Base-by-base conservation (phyloP, 2,329 filamentous ascomycete genomes). In the Exophiala sideris region DNA sequence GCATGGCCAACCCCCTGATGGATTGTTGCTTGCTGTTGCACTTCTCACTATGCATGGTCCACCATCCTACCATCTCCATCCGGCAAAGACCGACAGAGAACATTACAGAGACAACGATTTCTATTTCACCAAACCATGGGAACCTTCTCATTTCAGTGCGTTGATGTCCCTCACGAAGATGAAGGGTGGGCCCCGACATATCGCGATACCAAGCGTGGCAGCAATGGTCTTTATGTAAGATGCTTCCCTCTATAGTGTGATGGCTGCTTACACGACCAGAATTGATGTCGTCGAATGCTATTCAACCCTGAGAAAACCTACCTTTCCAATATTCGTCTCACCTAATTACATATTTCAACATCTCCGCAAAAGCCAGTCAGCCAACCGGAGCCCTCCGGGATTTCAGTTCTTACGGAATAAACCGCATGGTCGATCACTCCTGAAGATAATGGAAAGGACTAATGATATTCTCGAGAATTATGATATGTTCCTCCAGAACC, bases 51-150 rank as follows among this genome's bases (percentile, higher is more conserved):
- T 48, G 12, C n/a, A 38, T 21, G 45, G 45, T 8, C n/a, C 34
- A 29, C 20, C 34, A n/a, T 33, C 36, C 9, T 39, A 29, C 10
- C 18, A 14, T 10, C 20, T 34, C 34, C 11, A 21, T 21, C 32
- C n/a, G 11, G 45, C 45, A 8, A 24, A 21, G 34, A 38, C 45
- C n/a, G 38, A 33, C 11, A 18, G 24, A 7, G 33, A 36, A 14
- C 34, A 38, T 18, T 48, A 48, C 45, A 36, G 45, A 14, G 45
- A 48, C 20, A 48, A 48, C 18, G 45, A 48, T n/a, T 48, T 48
- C 33, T 48, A 48, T 18, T 38, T 39, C 20, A 48, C 16, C 9
- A 39, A 39, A 12, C 33, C 33, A 6, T 48, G 45, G 45, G 45
- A 21, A 20, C 45, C 45, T 9, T 33, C 29, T 5, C 45, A 48